phyloP scores from a whole-genome alignment of 352 stramenopile genomes.

The Blastocystis hominis region DNA sequence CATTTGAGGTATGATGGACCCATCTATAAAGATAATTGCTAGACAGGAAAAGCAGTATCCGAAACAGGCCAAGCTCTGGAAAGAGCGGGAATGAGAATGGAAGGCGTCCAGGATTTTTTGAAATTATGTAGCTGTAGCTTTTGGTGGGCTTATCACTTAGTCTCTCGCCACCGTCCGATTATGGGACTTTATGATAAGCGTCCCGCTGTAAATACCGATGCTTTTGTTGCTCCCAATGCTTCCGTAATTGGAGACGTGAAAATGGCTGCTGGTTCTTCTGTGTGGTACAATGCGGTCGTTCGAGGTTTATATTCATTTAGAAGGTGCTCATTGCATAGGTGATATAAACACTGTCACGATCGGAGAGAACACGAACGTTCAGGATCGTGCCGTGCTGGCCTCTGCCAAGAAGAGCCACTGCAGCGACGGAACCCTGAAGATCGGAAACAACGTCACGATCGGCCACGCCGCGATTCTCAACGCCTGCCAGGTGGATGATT shows the following conservation, averaged over 20 bases:
- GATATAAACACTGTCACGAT: constrained; percentile 82
- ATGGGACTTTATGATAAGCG: constrained; percentile 84
- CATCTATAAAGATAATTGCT: neutral
- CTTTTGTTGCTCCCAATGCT: constrained; percentile 87
- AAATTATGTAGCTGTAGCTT: constrained; percentile 65
- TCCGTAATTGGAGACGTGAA: constrained; percentile 87
- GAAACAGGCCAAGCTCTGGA: constrained; percentile 90
- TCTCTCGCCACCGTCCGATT: constrained; percentile 75
- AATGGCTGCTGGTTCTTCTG: constrained; percentile 80
- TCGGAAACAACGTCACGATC: constrained; percentile 88
- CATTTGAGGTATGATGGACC: neutral
- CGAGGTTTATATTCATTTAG: constrained; percentile 64
- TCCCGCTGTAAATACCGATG: constrained; percentile 75
- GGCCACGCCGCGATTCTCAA: constrained; percentile 84
- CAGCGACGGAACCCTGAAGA: constrained; percentile 68
- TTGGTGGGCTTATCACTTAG: constrained; percentile 65
- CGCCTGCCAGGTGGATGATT: constrained; percentile 87
- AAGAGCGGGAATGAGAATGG: constrained; percentile 77
- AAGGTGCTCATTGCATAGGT: constrained; percentile 60
- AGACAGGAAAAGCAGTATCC: constrained; percentile 74
- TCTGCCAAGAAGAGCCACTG: constrained; percentile 64
- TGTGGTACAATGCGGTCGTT: constrained; percentile 91
- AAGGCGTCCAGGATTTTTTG: constrained; percentile 78
- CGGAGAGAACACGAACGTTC: constrained; percentile 86
- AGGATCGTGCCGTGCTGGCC: constrained; percentile 87